A percentile compares a stretch with the other conserved stretches of the same genome.
Evolutionary conservation across 768 basidiomycete genomes (phyloP).

Genomic region (Fomitopsis serialis): DNA sequence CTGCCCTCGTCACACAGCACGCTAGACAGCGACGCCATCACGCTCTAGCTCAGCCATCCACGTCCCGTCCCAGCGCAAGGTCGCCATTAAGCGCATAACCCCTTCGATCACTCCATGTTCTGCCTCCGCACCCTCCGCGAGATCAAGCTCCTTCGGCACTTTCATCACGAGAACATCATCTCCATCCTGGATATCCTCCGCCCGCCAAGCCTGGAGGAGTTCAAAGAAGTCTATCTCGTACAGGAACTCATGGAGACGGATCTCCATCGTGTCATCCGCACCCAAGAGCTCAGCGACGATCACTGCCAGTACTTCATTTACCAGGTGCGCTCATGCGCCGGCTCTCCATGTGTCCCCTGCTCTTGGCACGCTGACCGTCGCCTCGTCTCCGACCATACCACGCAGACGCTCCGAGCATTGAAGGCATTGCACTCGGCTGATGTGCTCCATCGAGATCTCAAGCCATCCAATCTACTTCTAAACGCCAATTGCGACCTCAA

Average conservation of each 20-base stretch:
- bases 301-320: slow-evolving; percentile 98
- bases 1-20: background rate
- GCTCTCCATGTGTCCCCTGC: background rate
- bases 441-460: slow-evolving; percentile 92
- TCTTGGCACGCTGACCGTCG: background rate
- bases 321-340: slow-evolving; percentile 54
- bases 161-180: slow-evolving; percentile 87
- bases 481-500: slow-evolving; percentile 98
- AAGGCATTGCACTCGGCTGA: slow-evolving; percentile 95
- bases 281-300: slow-evolving; percentile 91
- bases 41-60: slow-evolving; percentile 70
- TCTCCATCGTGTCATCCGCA: slow-evolving; percentile 92
- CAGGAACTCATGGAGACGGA: slow-evolving; percentile 92
- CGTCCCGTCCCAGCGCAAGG: slow-evolving; percentile 79
- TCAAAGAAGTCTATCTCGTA: slow-evolving; percentile 79
- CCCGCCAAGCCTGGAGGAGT: slow-evolving; percentile 64
- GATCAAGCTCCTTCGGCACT: slow-evolving; percentile 90
- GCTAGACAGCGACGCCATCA: background rate
- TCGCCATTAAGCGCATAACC: slow-evolving; percentile 97
- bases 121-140: slow-evolving; percentile 88
- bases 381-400: background rate
- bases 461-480: slow-evolving; percentile 91
- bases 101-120: slow-evolving; percentile 96
- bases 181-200: slow-evolving; percentile 91
- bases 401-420: slow-evolving; percentile 79